phyloP scores from a whole-genome alignment of 2,329 filamentous ascomycete species.

The Aureobasidium mangrovei region DNA sequence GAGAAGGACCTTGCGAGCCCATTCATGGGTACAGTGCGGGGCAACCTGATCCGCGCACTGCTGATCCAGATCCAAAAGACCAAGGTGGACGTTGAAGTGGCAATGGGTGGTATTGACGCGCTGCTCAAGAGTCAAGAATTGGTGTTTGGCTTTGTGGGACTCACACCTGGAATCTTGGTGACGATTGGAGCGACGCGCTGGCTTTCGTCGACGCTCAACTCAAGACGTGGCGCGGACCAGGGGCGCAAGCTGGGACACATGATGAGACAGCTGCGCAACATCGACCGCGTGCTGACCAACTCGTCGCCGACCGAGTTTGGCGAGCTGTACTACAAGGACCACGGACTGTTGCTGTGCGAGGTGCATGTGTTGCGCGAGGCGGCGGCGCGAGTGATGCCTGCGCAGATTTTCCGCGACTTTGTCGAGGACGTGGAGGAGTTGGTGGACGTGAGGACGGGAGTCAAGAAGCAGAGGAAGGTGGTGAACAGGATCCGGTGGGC shows the following conservation, averaged over 20 bases:
- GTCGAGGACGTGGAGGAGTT: constrained; percentile 80
- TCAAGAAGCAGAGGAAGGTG: constrained; percentile 68
- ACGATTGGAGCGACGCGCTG: constrained; percentile 67
- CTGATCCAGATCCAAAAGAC: constrained; percentile 98
- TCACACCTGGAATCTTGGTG: constrained; percentile 88
- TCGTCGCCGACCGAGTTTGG: constrained; percentile 57
- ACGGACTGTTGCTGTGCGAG: constrained; percentile 82
- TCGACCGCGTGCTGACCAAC: constrained; percentile 57
- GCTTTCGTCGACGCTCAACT: constrained; percentile 59
- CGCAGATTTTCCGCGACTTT: constrained; percentile 72
- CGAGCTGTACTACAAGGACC: constrained; percentile 81
- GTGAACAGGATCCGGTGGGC: constrained; percentile 82
- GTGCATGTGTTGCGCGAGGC: constrained; percentile 71
- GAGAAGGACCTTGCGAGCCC: constrained; percentile 80
- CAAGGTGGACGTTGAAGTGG: constrained; percentile 94
- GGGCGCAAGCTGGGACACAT: constrained; percentile 60
- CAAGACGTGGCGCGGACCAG: constrained; percentile 57
- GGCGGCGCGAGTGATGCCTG: constrained; percentile 59
- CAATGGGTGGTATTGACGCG: constrained; percentile 89
- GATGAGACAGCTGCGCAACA: constrained; percentile 72
- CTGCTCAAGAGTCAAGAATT: constrained; percentile 93
- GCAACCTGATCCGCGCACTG: constrained; percentile 80
- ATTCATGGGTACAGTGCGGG: constrained; percentile 70
- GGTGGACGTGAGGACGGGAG: constrained; percentile 66
- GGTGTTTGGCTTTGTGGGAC: constrained; percentile 91